Percentiles rank a stretch among this genome's conserved stretches.
These are phyloP conservation scores for Edaphochlamys debaryana DNA, from an alignment of 139 green algal species.

Conservation along the genomic window DNA sequence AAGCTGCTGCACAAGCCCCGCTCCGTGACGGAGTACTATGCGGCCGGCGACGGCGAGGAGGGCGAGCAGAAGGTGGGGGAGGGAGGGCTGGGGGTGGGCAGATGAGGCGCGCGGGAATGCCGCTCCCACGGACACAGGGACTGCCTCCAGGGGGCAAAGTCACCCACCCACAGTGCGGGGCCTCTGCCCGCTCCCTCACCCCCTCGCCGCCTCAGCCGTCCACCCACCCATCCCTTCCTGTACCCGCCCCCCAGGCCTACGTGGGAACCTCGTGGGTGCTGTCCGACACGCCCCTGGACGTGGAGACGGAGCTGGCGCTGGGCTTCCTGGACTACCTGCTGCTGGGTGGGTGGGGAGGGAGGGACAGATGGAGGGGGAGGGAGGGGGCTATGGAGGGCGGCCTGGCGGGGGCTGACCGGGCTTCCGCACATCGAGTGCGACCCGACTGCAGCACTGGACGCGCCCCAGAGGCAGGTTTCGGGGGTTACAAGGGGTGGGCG, in stretches of 20 bases:
- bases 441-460: too few relatives aligned
- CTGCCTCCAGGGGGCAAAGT: too few relatives aligned
- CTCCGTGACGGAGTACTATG: conserved; percentile 66
- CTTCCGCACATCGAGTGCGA: too few relatives aligned
- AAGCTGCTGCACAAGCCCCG: conserved; percentile 52
- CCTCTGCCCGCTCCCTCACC: too few relatives aligned
- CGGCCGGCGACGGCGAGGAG: conserved; percentile 72
- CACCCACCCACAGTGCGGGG: too few relatives aligned
- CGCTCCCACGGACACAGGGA: too few relatives aligned
- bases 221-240: not conserved
- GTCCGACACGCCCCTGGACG: conserved; percentile 83
- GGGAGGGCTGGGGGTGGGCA: not conserved
- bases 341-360: conserved; percentile 66
- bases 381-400: not conserved
- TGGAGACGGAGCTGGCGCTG: conserved; percentile 93
- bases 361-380: not conserved
- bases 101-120: not conserved
- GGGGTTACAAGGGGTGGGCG: too few relatives aligned
- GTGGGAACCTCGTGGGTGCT: conserved; percentile 95
- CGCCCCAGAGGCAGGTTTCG: too few relatives aligned
- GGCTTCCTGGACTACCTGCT: conserved; percentile 97
- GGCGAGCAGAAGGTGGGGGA: conserved; percentile 60
- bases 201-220: too few relatives aligned
- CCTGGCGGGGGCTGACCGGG: too few relatives aligned
- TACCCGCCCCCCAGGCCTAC: conserved; percentile 75